phyloP scores from a whole-genome alignment of 1,139 yeast species.

The Sugiyamaella pinicola region DNA sequence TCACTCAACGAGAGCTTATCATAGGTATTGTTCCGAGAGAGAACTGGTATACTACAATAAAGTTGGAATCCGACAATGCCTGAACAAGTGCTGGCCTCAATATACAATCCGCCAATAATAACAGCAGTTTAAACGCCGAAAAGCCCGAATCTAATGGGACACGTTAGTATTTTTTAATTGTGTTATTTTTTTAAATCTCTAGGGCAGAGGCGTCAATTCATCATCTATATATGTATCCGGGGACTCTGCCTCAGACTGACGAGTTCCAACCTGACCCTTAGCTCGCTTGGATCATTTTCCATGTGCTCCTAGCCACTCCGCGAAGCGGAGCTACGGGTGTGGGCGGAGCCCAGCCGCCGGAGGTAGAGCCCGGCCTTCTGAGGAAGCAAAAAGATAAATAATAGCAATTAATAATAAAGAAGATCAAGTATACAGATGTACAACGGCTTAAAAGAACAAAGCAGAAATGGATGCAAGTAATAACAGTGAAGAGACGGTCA shows the following conservation, averaged over 20 bases:
- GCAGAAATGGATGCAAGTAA: slow-evolving; percentile 8
- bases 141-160: neutral
- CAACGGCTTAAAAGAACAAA: slow-evolving; percentile 3
- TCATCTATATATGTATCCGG: neutral
- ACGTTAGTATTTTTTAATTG: neutral
- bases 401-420: neutral
- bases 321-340: neutral
- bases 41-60: too few relatives aligned
- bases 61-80: neutral
- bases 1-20: neutral
- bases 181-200: too few relatives aligned
- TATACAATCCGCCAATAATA: too few relatives aligned
- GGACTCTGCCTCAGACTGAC: too few relatives aligned
- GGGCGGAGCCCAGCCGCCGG: neutral
- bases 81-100: neutral
- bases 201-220: neutral
- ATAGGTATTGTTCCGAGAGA: neutral
- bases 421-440: neutral
- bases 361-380: neutral
- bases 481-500: slow-evolving; percentile 2
- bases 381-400: too few relatives aligned
- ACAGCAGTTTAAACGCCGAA: neutral
- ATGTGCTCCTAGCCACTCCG: too few relatives aligned
- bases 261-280: too few relatives aligned
- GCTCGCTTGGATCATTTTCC: too few relatives aligned